Base-by-base conservation (phyloP, 129 eudicot genomes). In the Lactuca sativa region DNA sequence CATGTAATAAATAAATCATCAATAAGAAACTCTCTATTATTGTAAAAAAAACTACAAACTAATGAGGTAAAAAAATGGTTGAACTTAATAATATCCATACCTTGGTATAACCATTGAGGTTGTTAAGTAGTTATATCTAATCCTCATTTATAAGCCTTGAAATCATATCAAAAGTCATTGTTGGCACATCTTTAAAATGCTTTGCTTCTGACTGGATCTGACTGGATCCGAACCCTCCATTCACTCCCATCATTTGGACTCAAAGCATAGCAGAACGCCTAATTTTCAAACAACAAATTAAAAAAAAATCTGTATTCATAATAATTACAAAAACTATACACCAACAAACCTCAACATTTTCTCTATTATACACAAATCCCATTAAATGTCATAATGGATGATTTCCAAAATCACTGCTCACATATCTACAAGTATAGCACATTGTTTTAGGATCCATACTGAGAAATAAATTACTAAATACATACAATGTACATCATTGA, bases 161-260 rank as follows among this genome's bases (percentile, higher is more conserved):
- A 34, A 89, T 89, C 64, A 66, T 75, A 81, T 89, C 98, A 70
- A 95, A 93, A 3, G 98, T 75, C 98, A 89, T 81, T 34, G 92
- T 82, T 1, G 96, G 89, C 59, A 93, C 96, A 21, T 93, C 98
- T 15, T 85, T 71, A 59, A 93, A 93, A 80, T 93, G 90, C 63
- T 93, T 97, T 21, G 95, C 92, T 75, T n/a, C n/a, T n/a, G n/a
- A n/a, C n/a, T n/a, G n/a, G n/a, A n/a, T 93, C 98, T 36, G 96
- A 85, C 54, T 93, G 92, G 49, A 78, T 93, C 36, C 96, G 92
- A 51, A 81, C 49, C 84, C 95, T 87, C 97, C 97, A 93, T 69
- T 93, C 97, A 32, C 88, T 81, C 49, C 98, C 96, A 76, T 93
- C 98, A 71, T 84, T 89, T 49, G 90, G 90, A 76, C 96, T 89